A percentile compares a stretch with the other conserved stretches of the same genome.
phyloP scores from a whole-genome alignment of 257 asterid genomes.

The Solanum chiquidenum region DNA sequence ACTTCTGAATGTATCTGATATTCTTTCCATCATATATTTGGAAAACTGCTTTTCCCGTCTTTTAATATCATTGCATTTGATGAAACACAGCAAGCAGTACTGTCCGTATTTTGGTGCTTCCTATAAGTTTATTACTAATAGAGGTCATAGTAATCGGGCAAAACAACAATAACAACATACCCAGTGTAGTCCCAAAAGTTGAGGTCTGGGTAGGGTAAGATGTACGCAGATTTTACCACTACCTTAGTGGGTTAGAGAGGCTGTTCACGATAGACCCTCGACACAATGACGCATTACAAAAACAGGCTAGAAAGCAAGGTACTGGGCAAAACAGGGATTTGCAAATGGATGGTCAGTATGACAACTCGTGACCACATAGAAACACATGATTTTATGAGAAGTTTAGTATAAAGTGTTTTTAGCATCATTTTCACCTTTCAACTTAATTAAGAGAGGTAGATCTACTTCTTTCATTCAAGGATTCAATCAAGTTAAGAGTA shows the following conservation, averaged over 20 bases:
- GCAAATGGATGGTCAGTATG: neutral
- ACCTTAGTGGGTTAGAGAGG: neutral
- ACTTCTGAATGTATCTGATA: neutral
- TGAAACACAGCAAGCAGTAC: neutral
- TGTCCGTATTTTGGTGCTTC: neutral
- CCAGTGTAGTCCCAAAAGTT: neutral
- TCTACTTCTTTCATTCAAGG: neutral
- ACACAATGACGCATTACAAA: neutral
- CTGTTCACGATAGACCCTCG: neutral
- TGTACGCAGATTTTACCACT: neutral
- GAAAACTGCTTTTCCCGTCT: neutral
- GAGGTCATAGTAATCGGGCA: neutral
- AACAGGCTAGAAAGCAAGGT: neutral
- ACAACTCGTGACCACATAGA: neutral
- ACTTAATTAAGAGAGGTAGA: neutral
- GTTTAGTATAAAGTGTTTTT: neutral
- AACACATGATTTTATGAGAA: neutral
- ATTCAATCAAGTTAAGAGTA: neutral
- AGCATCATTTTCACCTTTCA: neutral
- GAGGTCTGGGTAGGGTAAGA: neutral
- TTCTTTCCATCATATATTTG: neutral
- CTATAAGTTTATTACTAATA: neutral
- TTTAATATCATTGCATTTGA: neutral
- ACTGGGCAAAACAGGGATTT: neutral
- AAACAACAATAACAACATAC: neutral